phyloP scores from a whole-genome alignment of 2,329 filamentous ascomycete genomes.

The Penicillium vulpinum region DNA sequence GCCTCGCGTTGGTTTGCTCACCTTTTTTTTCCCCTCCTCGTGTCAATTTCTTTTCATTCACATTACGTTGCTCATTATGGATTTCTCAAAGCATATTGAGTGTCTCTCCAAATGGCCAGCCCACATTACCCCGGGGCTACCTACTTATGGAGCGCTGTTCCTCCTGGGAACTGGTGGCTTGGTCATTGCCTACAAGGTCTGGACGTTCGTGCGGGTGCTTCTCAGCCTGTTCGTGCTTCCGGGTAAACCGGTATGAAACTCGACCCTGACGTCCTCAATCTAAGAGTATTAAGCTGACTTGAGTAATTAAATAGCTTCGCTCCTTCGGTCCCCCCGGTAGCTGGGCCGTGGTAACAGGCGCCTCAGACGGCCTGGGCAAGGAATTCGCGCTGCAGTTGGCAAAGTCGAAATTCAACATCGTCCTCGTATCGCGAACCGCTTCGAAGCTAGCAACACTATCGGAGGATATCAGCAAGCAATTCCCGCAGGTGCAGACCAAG shows the following conservation, averaged over 20 bases:
- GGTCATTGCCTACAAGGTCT: slow-evolving; percentile 56
- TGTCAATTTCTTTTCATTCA: not conserved
- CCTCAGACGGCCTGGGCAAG: slow-evolving; percentile 94
- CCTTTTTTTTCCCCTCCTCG: slow-evolving; percentile 11
- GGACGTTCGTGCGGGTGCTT: slow-evolving; percentile 62
- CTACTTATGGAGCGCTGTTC: slow-evolving; percentile 36
- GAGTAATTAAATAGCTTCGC: slow-evolving; percentile 63
- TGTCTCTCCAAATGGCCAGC: slow-evolving; percentile 38
- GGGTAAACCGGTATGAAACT: slow-evolving; percentile 48
- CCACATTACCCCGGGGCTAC: slow-evolving; percentile 38
- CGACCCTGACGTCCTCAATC: not conserved
- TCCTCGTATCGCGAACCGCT: slow-evolving; percentile 93
- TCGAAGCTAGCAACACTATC: slow-evolving; percentile 82
- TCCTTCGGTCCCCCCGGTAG: slow-evolving; percentile 89
- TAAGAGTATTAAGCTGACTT: slow-evolving; percentile 16
- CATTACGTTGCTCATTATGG: slow-evolving; percentile 28
- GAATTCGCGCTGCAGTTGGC: slow-evolving; percentile 92
- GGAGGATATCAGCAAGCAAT: slow-evolving; percentile 69
- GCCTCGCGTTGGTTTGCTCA: slow-evolving; percentile 6
- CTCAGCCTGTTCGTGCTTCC: slow-evolving; percentile 68
- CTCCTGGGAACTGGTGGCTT: slow-evolving; percentile 57
- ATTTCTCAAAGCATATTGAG: slow-evolving; percentile 32
- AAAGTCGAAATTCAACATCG: slow-evolving; percentile 85
- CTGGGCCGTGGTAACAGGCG: slow-evolving; percentile 93
- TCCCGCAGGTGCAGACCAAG: slow-evolving; percentile 70